Evolutionary conservation across 495 filamentous ascomycete species (phyloP).

Genomic region (Tuber microsphaerosporum): DNA sequence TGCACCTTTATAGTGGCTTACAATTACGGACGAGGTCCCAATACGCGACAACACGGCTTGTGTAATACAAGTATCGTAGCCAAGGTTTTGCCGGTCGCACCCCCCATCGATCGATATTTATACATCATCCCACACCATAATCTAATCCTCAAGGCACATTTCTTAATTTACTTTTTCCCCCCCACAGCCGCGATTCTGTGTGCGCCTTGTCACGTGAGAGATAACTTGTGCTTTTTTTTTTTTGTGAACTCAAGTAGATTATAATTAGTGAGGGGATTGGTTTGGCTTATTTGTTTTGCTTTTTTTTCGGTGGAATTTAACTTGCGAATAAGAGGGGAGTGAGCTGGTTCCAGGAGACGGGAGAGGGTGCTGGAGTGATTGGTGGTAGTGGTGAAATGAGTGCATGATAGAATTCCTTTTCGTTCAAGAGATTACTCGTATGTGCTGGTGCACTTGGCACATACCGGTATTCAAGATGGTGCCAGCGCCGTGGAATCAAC

Average conservation of each 20-base stretch:
- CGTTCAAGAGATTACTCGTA: neutral
- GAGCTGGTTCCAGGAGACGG: neutral
- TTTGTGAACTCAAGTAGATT: neutral
- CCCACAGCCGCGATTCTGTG: neutral
- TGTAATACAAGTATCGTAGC: neutral
- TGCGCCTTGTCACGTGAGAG: neutral
- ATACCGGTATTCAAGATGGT: neutral
- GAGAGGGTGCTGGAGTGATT: neutral
- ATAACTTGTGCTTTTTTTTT: neutral
- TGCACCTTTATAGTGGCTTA: neutral
- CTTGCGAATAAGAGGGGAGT: neutral
- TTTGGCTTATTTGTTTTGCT: neutral
- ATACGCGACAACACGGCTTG: neutral
- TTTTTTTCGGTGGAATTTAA: neutral
- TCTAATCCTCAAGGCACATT: neutral
- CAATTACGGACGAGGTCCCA: neutral
- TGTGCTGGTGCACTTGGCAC: neutral
- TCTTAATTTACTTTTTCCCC: neutral
- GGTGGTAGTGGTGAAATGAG: neutral
- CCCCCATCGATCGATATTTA: neutral
- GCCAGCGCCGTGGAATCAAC: neutral
- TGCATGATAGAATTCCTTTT: neutral
- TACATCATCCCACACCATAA: neutral
- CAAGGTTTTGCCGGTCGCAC: neutral
- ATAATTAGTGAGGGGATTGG: neutral